phyloP scores from a whole-genome alignment of 139 green algal genomes.

The Chlorella sorokiniana region DNA sequence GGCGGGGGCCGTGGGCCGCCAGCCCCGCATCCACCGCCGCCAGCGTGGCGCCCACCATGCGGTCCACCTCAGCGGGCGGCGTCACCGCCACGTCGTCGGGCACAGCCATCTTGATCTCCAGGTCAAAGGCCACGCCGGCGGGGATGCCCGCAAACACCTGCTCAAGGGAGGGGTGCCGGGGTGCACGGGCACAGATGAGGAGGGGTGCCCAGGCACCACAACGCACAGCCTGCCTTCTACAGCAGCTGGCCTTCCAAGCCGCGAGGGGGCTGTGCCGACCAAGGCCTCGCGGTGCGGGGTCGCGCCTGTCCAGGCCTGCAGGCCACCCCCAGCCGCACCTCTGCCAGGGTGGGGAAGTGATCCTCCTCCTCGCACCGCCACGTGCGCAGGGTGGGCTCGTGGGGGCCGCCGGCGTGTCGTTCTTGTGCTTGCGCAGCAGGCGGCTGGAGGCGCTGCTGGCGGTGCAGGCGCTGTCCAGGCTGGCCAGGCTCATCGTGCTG shows the following conservation, averaged over 20 bases:
- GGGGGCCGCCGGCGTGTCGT: conserved; percentile 14
- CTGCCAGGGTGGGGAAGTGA: conserved; percentile 71
- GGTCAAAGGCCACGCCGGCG: conserved; percentile 72
- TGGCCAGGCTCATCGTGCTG: background rate
- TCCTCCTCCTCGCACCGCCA: conserved; percentile 63
- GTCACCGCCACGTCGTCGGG: conserved; percentile 58
- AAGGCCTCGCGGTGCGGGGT: too few species aligned
- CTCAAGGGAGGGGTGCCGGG: conserved; percentile 3
- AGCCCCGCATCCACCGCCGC: conserved; percentile 30
- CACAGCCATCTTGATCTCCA: conserved; percentile 90
- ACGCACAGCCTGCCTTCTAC: background rate
- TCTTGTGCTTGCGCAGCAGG: conserved; percentile 38
- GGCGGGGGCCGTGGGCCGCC: conserved; percentile 13
- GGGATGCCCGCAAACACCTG: conserved; percentile 69
- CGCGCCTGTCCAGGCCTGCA: background rate
- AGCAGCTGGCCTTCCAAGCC: too few species aligned
- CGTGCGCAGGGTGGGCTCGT: conserved; percentile 29
- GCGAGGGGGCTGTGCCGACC: too few species aligned
- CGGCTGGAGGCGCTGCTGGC: conserved; percentile 3
- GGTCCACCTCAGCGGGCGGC: conserved; percentile 61
- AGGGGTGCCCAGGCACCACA: background rate
- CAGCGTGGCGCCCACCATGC: conserved; percentile 53
- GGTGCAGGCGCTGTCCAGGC: background rate
- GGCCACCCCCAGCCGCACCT: conserved; percentile 14
- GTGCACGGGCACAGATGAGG: background rate